Base-by-base conservation (phyloP, 139 green algal species). In the Monoraphidium neglectum region DNA sequence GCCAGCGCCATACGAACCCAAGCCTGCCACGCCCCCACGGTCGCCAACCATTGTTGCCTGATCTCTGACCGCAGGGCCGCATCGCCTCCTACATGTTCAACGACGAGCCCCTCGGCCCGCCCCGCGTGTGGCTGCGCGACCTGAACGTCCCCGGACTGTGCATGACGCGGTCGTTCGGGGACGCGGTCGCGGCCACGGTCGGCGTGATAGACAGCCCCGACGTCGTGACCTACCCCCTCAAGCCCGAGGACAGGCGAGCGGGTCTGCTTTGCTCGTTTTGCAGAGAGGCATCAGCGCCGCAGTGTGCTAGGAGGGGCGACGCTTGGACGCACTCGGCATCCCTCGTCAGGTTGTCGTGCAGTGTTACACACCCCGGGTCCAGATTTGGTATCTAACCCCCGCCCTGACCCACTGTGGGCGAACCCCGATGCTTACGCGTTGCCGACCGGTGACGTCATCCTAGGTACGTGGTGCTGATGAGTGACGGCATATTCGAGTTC, bases 401-500 rank as follows among this genome's bases (percentile, higher is more conserved):
- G n/a, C n/a, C n/a, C n/a, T n/a, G n/a, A n/a, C n/a, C n/a, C n/a
- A n/a, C n/a, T n/a, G n/a, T n/a, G n/a, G n/a, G n/a, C n/a, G n/a
- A n/a, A n/a, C n/a, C n/a, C n/a, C n/a, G n/a, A n/a, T n/a, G n/a
- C n/a, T n/a, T n/a, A n/a, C n/a, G n/a, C n/a, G n/a, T n/a, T n/a
- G n/a, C n/a, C n/a, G n/a, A n/a, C n/a, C n/a, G n/a, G n/a, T n/a
- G n/a, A n/a, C 28, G 57, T 16, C 57, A 8, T 69, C 46, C 70
- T 56, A 84, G 79, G 66, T 92, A 92, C 70, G 47, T 92, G n/a
- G 70, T 87, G 26, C 67, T 92, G 10, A 79, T 87, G 70, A 83
- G 69, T 18, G 87, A 92, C 59, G 87, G 87, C 76, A 86, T 92
- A 56, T 83, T 74, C 36, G 84, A 92, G 77, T 89, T 90, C 78